These are phyloP conservation scores for Ajuga chamaepitys DNA, from an alignment of 257 asterid genomes.

Conservation along the genomic window DNA sequence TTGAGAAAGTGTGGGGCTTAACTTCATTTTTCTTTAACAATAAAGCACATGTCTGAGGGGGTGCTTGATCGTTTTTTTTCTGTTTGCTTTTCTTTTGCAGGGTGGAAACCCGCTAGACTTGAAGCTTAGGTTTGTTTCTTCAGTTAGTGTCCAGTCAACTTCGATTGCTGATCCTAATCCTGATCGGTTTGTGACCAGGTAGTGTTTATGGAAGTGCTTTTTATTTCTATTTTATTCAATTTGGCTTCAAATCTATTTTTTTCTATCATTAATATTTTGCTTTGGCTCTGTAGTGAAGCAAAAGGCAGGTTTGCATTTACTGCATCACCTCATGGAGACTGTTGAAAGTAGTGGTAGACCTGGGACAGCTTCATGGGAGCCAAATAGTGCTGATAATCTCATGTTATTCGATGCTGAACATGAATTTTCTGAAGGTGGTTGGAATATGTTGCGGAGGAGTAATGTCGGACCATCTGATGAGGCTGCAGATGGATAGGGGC, in stretches of 20 bases:
- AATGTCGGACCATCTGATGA: slow-evolving; percentile 35
- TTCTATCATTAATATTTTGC: slow-evolving; percentile 6
- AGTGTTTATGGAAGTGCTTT: slow-evolving; percentile 13
- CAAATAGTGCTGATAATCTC: slow-evolving; percentile 88
- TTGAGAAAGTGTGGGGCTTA: slow-evolving; percentile 59
- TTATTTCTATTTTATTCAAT: not conserved
- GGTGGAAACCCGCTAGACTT: slow-evolving; percentile 87
- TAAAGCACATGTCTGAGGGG: slow-evolving; percentile 14
- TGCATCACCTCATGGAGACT: slow-evolving; percentile 78
- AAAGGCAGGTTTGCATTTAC: slow-evolving; percentile 79
- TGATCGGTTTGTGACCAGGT: slow-evolving; percentile 64
- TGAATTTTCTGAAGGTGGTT: slow-evolving; percentile 51
- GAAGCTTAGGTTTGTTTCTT: slow-evolving; percentile 45
- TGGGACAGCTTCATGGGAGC: slow-evolving; percentile 55
- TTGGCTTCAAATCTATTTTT: not conserved
- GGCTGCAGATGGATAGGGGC: slow-evolving; percentile 34
- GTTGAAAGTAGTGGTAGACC: slow-evolving; percentile 88
- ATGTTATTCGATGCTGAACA: slow-evolving; percentile 68
- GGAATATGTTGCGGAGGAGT: slow-evolving; percentile 34
- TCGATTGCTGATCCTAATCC: slow-evolving; percentile 63
- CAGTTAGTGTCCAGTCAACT: slow-evolving; percentile 74
- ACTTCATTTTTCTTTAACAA: slow-evolving; percentile 15
- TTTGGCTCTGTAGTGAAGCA: slow-evolving; percentile 51
- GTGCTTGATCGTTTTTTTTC: too few species aligned
- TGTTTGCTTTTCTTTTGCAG: slow-evolving; percentile 47